Conservation (phyloP, 1,284 basidiomycete genomes). For the Moesziomyces parantarcticus region DNA sequence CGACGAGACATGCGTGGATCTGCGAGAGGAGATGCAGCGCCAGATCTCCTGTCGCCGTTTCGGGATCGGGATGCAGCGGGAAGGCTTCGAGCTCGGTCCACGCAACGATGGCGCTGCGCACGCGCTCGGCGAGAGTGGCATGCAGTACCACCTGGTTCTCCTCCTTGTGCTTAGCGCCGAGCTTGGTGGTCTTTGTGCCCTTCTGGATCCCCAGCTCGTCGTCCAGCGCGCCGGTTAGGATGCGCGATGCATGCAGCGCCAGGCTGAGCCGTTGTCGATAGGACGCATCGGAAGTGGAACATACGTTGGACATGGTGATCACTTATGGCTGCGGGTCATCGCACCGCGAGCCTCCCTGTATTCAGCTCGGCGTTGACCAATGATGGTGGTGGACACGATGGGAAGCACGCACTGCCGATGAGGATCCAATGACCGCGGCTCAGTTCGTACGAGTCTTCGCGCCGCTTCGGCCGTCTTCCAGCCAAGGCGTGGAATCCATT, state of each 20-base stretch:
- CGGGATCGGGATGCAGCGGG: constrained; percentile 10
- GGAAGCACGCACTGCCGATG: not conserved
- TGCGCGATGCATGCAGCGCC: constrained; percentile 32
- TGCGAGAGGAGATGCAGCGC: constrained; percentile 25
- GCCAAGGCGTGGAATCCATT: too few relatives aligned
- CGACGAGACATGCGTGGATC: constrained; percentile 20
- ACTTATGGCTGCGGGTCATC: constrained; percentile 3
- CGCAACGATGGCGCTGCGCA: constrained; percentile 13
- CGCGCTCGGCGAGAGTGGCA: constrained; percentile 18
- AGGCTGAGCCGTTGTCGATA: constrained; percentile 39
- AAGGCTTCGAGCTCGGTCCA: constrained; percentile 17
- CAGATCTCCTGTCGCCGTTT: constrained; percentile 33
- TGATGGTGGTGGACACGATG: not conserved
- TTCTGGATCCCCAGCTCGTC: constrained; percentile 40
- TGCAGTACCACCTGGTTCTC: constrained; percentile 22
- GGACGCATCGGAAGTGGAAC: constrained; percentile 20
- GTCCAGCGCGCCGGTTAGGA: constrained; percentile 31
- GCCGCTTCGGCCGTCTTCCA: too few relatives aligned
- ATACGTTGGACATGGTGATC: constrained; percentile 18
- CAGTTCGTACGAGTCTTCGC: too few relatives aligned
- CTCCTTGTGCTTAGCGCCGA: constrained; percentile 16
- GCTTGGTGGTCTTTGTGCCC: constrained; percentile 21
- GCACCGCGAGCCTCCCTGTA: too few relatives aligned
- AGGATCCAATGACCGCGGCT: too few relatives aligned
- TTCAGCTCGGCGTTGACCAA: too few relatives aligned